Conservation (phyloP, 2,329 filamentous ascomycete species). For the Arthrobotrys megalospora region DNA sequence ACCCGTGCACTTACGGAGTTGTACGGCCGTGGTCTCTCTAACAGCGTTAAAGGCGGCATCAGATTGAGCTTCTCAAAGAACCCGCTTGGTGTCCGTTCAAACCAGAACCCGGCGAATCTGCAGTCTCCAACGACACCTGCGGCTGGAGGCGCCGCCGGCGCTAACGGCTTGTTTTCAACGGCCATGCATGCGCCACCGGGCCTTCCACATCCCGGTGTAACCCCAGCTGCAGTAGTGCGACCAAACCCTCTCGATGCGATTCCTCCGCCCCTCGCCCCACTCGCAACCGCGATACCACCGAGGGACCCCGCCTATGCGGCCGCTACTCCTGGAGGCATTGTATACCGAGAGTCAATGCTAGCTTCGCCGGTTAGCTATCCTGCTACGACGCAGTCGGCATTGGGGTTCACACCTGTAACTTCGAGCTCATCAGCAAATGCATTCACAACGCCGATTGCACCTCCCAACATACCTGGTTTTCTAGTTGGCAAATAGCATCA, state of each 20-base stretch:
- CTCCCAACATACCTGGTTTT: conserved; percentile 58
- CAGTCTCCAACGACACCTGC: conserved; percentile 52
- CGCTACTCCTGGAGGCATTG: conserved; percentile 29
- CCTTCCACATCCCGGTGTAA: conserved; percentile 57
- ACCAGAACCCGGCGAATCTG: conserved; percentile 68
- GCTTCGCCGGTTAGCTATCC: conserved; percentile 53
- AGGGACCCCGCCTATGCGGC: conserved; percentile 41
- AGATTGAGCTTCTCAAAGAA: conserved; percentile 98
- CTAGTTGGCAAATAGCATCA: conserved; percentile 51
- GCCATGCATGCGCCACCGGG: conserved; percentile 60
- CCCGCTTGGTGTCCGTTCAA: conserved; percentile 88
- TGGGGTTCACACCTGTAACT: conserved; percentile 57
- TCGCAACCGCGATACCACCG: conserved; percentile 42
- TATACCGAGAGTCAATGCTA: conserved; percentile 47
- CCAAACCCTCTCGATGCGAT: conserved; percentile 38
- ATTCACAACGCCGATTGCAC: conserved; percentile 55
- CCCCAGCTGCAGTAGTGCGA: conserved; percentile 50
- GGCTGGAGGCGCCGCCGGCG: conserved; percentile 33
- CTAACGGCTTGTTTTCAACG: conserved; percentile 52
- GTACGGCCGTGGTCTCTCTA: conserved; percentile 88
- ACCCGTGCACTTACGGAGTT: conserved; percentile 91
- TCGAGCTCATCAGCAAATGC: conserved; percentile 45
- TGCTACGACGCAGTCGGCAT: conserved; percentile 48
- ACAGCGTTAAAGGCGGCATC: conserved; percentile 94
- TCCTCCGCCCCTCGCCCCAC: conserved; percentile 37